Base-by-base conservation (phyloP, 805 yeast genomes). In the Kazachstania africana region DNA sequence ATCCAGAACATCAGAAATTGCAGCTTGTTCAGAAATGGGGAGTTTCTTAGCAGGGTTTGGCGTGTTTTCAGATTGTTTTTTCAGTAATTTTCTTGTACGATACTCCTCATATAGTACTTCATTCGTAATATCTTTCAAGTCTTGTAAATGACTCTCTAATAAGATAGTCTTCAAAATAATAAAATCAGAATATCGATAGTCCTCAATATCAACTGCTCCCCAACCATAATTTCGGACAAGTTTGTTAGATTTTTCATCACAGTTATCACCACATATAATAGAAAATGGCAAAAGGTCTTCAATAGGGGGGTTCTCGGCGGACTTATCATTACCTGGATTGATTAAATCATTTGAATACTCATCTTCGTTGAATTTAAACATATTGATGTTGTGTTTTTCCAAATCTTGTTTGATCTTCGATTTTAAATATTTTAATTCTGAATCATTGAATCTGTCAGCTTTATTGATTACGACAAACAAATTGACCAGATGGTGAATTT, bases 401-500 rank as follows among this genome's bases (percentile, higher is more conserved):
- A 81, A 65, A 43, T 78, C 85, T 30, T 59, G 61, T 53, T 62
- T 63, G 36, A 81, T 63, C 33, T 66, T 59, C 33, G 60, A 54
- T 51, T 79, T 79, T 53, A 69, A 66, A 18, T 54, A 53, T 12
- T 53, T 49, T 34, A 75, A 57, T 54, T 87, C 95, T 2, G 66
- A 52, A 15, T 65, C 65, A 0, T 94, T 82, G 43, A 83, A 63
- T 2, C 83, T 65, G 53, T 87, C 96, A 3, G 94, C 75, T 47
- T 81, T 78, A 23, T 81, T 71, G 36, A 87, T 70, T 16, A 85
- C 75, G 2, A 96, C 95, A 27, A 87, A 72, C 16, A 88, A 67
- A 57, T 87, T 87, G 14, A 81, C 94, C 41, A 75, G 72, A 16
- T 70, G 65, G 12, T 87, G 70, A 31, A 87, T 63, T 28, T 67